Percentiles rank a stretch among this genome's conserved stretches.
Evolutionary conservation across 768 basidiomycete species (phyloP).

Genomic region (Auricularia sp.): DNA sequence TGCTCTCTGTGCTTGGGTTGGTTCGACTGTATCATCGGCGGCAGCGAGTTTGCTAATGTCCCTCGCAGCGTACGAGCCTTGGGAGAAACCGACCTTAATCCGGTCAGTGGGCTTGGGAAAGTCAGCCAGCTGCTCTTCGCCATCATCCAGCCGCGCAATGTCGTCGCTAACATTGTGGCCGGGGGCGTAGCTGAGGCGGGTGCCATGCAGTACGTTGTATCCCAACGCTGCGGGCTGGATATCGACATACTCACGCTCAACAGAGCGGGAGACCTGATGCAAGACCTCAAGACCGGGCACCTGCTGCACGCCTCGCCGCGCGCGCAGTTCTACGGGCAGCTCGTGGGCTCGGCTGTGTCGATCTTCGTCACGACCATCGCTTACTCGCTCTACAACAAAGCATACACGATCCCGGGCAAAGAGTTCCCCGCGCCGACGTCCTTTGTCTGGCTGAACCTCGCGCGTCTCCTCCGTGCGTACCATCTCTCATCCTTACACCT

Average conservation of each 20-base stretch:
- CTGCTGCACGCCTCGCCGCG: constrained; percentile 84
- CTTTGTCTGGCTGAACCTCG: constrained; percentile 82
- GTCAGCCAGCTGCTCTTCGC: constrained; percentile 91
- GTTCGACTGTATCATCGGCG: constrained; percentile 14
- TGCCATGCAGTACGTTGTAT: constrained; percentile 64
- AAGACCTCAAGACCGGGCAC: constrained; percentile 95
- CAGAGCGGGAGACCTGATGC: constrained; percentile 96
- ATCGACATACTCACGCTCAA: constrained; percentile 1
- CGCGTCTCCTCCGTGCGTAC: constrained; percentile 65
- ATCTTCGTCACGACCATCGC: constrained; percentile 85
- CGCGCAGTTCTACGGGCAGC: constrained; percentile 88
- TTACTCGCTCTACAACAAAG: constrained; percentile 75
- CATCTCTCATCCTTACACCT: no score
- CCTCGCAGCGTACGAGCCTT: constrained; percentile 71
- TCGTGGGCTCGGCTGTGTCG: constrained; percentile 81
- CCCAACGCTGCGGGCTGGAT: background rate
- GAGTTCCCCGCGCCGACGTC: constrained; percentile 95
- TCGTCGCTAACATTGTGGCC: constrained; percentile 96
- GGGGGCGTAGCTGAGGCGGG: constrained; percentile 95
- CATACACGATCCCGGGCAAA: constrained; percentile 84
- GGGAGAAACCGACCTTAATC: constrained; percentile 92
- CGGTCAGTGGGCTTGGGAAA: constrained; percentile 88
- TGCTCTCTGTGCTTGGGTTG: constrained; percentile 82
- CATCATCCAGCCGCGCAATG: constrained; percentile 86
- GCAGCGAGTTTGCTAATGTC: background rate